Conservation (phyloP, 2,329 filamentous ascomycete genomes). For the Aspergillus sp. region DNA sequence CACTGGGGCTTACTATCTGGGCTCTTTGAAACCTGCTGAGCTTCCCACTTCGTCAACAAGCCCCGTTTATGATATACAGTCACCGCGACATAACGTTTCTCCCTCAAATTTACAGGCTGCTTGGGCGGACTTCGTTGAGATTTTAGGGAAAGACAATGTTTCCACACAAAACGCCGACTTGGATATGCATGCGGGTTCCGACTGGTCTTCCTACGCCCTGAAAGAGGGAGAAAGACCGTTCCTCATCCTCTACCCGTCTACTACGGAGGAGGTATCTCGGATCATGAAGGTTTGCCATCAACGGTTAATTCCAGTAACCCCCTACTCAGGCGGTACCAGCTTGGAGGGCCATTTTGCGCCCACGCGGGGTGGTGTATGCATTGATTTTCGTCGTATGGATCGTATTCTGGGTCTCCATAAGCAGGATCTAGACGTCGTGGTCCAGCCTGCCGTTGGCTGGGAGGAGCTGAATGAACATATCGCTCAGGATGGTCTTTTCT, state of each 20-base stretch:
- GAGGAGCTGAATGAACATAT: slow-evolving; percentile 80
- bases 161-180: slow-evolving; percentile 58
- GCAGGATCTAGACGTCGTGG: slow-evolving; percentile 73
- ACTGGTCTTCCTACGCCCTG: slow-evolving; percentile 60
- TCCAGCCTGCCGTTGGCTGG: slow-evolving; percentile 84
- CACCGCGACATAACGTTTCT: slow-evolving; percentile 59
- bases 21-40: slow-evolving; percentile 51
- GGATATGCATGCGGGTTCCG: slow-evolving; percentile 60
- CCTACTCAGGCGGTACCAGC: slow-evolving; percentile 84
- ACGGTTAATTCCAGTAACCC: slow-evolving; percentile 79
- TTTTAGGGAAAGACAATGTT: slow-evolving; percentile 65
- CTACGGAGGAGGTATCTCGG: slow-evolving; percentile 79
- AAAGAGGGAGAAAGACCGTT: slow-evolving; percentile 50
- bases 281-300: slow-evolving; percentile 87
- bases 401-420: slow-evolving; percentile 75
- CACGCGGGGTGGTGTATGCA: slow-evolving; percentile 77
- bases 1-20: slow-evolving; percentile 59
- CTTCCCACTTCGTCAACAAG: slow-evolving; percentile 58
- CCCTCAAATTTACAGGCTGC: slow-evolving; percentile 63
- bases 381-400: slow-evolving; percentile 87
- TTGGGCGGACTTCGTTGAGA: slow-evolving; percentile 63
- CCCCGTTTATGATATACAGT: slow-evolving; percentile 50
- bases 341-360: slow-evolving; percentile 87
- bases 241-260: slow-evolving; percentile 72
- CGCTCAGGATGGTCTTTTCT: slow-evolving; percentile 74